phyloP scores from a whole-genome alignment of 108 stramenopile species.

The Nitzschia sp. region DNA sequence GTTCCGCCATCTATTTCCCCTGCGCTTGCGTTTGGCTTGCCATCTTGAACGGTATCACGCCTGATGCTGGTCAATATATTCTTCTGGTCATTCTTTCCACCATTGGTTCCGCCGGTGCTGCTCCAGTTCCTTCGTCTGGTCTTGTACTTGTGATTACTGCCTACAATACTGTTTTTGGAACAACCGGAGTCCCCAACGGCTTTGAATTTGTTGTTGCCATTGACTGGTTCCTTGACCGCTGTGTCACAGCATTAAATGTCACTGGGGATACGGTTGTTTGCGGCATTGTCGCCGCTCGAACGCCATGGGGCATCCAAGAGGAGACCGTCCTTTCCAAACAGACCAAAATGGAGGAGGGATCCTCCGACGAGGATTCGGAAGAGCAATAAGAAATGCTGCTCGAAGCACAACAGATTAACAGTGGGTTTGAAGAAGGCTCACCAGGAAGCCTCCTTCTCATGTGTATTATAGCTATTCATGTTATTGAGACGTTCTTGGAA shows the following conservation, averaged over 20 bases:
- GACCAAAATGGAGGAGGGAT: slow-evolving; percentile 3
- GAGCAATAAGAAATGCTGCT: too few species aligned
- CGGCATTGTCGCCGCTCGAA: slow-evolving; percentile 14
- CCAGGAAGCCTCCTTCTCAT: too few species aligned
- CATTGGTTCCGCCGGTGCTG: slow-evolving; percentile 41
- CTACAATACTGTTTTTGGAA: slow-evolving; percentile 29
- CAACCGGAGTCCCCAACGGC: slow-evolving; percentile 24
- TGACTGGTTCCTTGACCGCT: slow-evolving; percentile 35
- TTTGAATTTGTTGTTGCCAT: slow-evolving; percentile 30
- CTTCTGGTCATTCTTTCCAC: slow-evolving; percentile 28
- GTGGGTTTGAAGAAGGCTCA: too few species aligned
- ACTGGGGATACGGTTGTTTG: slow-evolving; percentile 27
- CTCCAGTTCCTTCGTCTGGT: slow-evolving; percentile 33
- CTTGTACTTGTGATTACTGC: slow-evolving; percentile 25
- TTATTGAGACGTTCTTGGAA: too few species aligned
- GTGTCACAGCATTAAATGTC: slow-evolving; percentile 15
- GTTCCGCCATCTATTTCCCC: slow-evolving; percentile 29
- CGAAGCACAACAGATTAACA: too few species aligned
- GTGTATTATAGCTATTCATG: too few species aligned
- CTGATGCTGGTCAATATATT: slow-evolving; percentile 22
- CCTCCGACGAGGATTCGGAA: not conserved
- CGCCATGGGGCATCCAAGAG: not conserved
- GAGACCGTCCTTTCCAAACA: not conserved
- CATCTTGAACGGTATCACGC: slow-evolving; percentile 34
- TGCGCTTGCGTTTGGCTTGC: slow-evolving; percentile 39